Evolutionary conservation across 2,329 filamentous ascomycete species (phyloP).

Genomic region (Neofusicoccum laricinum): DNA sequence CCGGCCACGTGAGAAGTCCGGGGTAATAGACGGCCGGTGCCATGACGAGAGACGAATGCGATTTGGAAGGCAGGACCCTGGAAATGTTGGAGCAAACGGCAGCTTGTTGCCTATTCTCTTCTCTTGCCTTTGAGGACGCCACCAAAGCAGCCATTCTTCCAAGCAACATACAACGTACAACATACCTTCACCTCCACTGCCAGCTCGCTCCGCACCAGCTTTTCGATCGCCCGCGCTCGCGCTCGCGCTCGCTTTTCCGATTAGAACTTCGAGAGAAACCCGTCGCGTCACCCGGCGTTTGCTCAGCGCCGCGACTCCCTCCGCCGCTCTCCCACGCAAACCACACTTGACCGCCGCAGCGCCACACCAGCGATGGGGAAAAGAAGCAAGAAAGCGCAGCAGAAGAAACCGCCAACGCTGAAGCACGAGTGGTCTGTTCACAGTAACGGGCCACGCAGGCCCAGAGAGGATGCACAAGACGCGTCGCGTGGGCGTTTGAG

Average conservation of each 20-base stretch:
- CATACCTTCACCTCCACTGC: neutral
- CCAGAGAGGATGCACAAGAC: neutral
- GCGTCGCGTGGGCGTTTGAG: neutral
- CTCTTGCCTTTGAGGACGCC: neutral
- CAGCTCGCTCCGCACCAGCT: no score
- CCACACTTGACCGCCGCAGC: no score
- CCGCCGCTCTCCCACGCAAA: neutral
- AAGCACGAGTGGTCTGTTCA: neutral
- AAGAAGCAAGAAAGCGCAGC: neutral
- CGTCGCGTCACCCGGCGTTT: neutral
- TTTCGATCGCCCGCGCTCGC: no score
- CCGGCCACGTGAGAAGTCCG: no score
- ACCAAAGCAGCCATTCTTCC: neutral
- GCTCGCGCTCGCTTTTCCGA: no score
- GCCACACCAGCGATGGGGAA: neutral
- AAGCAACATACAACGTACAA: neutral
- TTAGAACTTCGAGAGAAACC: no score
- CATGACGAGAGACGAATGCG: no score
- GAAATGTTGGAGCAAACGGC: neutral
- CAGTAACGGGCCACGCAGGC: neutral
- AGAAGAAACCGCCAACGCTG: neutral
- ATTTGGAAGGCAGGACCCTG: neutral
- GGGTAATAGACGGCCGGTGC: no score
- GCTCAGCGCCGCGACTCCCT: neutral
- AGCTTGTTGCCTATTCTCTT: neutral